Conservation (phyloP, 257 asterid genomes). For the Lycium barbarum region DNA sequence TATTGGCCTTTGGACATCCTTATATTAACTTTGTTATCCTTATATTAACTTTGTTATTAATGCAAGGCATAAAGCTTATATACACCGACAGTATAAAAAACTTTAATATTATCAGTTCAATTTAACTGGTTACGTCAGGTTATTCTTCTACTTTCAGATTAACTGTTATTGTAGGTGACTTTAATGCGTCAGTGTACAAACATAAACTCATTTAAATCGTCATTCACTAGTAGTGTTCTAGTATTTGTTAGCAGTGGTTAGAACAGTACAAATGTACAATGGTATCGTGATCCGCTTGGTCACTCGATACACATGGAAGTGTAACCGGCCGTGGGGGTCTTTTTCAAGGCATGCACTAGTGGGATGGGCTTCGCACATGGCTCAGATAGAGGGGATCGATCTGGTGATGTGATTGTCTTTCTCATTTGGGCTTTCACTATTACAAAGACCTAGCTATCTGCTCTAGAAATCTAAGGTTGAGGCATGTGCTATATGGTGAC, state of each 20-base stretch:
- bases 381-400: not conserved
- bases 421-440: not conserved
- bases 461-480: not conserved
- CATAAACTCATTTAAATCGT: not conserved
- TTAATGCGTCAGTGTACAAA: not conserved
- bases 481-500: not conserved
- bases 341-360: not conserved
- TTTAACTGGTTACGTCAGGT: not conserved
- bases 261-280: not conserved
- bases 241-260: not conserved
- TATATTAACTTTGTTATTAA: too few relatives aligned
- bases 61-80: too few relatives aligned
- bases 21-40: not conserved
- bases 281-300: not conserved
- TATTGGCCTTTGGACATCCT: not conserved
- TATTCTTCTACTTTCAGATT: not conserved
- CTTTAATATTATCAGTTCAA: not conserved
- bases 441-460: too few relatives aligned
- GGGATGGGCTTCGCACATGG: constrained; percentile 3
- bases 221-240: not conserved
- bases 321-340: not conserved
- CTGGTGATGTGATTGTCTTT: not conserved
- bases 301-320: not conserved
- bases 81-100: too few relatives aligned
- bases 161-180: not conserved